Evolutionary conservation across 148 eudicot genomes (phyloP).

Genomic region (Rhododendron molle): DNA sequence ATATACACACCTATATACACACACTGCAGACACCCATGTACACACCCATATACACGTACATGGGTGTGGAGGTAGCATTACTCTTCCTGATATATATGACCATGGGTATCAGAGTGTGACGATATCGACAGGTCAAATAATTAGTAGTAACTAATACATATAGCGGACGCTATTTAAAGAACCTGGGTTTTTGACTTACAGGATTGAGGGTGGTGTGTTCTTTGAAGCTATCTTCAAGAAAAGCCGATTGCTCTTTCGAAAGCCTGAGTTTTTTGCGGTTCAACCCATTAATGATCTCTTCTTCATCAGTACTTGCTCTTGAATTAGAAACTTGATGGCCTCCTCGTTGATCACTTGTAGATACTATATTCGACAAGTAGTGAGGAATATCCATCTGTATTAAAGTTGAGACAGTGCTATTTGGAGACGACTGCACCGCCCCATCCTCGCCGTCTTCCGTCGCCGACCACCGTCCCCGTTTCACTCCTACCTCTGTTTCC

Average conservation of each 20-base stretch:
- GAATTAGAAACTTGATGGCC: constrained; percentile 25
- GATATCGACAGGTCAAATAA: too few species aligned
- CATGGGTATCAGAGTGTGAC: too few species aligned
- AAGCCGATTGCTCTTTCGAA: constrained; percentile 79
- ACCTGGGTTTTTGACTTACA: constrained; percentile 39
- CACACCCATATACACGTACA: too few species aligned
- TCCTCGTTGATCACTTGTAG: background rate
- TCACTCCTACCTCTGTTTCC: constrained; percentile 20
- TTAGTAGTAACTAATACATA: too few species aligned
- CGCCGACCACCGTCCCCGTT: constrained; percentile 17
- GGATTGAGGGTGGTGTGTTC: constrained; percentile 79
- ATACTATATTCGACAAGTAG: constrained; percentile 29
- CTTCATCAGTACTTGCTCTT: constrained; percentile 50
- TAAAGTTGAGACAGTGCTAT: constrained; percentile 60
- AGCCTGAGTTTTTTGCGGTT: constrained; percentile 68
- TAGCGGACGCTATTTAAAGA: too few species aligned
- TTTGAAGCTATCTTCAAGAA: constrained; percentile 86
- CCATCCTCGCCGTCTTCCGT: constrained; percentile 34
- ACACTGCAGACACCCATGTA: too few species aligned
- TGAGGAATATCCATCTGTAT: constrained; percentile 37
- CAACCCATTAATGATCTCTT: constrained; percentile 34
- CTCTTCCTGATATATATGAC: too few species aligned
- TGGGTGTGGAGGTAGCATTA: too few species aligned
- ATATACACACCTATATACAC: too few species aligned
- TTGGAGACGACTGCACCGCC: constrained; percentile 51